phyloP scores from a whole-genome alignment of 73 alveolate genomes.

The Paramecium biaurelia region DNA sequence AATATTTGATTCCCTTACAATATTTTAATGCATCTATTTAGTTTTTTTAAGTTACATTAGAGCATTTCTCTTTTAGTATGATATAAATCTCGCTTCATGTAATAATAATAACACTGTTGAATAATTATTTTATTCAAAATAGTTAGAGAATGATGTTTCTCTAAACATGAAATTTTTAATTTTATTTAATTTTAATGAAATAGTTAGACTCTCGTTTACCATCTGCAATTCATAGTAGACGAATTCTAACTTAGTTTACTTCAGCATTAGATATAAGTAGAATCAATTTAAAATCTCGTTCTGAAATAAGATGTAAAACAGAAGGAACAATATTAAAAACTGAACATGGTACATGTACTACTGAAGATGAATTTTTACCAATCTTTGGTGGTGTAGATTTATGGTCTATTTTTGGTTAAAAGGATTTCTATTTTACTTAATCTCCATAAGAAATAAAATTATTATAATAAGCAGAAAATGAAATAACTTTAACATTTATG shows the following conservation, averaged over 20 bases:
- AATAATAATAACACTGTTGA: conserved; percentile 15
- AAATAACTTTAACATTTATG: not conserved
- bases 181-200: not conserved
- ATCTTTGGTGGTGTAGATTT: not conserved
- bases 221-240: not conserved
- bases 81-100: conserved; percentile 40
- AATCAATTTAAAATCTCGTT: not conserved
- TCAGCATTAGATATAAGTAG: not conserved
- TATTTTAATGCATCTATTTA: not conserved
- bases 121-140: conserved; percentile 13
- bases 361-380: not conserved
- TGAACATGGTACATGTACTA: conserved; percentile 23
- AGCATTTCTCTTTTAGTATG: conserved; percentile 1
- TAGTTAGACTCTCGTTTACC: conserved; percentile 13
- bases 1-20: not conserved
- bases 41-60: not conserved
- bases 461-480: not conserved
- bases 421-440: not conserved
- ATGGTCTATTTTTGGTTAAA: not conserved
- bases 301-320: not conserved
- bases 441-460: not conserved
- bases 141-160: conserved; percentile 36
- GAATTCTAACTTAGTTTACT: not conserved
- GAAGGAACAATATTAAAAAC: conserved; percentile 14
- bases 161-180: not conserved